Evolutionary conservation across 768 basidiomycete genomes (phyloP).

Genomic region (Lactarius quietus): DNA sequence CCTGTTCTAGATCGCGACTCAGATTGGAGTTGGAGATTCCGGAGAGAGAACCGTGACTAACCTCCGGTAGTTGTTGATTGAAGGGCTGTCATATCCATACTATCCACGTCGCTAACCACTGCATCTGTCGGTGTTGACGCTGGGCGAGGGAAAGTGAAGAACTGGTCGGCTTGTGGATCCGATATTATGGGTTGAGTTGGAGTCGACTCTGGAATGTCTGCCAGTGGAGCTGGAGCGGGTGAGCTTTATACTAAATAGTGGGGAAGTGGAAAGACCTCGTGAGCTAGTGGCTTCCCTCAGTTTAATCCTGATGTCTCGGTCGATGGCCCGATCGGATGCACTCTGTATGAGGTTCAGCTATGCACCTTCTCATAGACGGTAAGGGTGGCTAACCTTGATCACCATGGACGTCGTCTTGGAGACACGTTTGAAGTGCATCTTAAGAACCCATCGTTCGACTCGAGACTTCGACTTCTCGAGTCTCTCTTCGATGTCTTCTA

Average conservation of each 20-base stretch:
- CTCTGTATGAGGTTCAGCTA: neutral
- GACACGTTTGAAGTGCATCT: neutral
- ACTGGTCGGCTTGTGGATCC: neutral
- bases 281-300: neutral
- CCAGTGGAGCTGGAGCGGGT: neutral
- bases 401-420: conserved; percentile 30
- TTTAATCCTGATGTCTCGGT: neutral
- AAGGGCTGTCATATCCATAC: neutral
- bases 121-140: neutral
- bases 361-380: neutral
- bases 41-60: neutral
- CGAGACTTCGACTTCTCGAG: neutral
- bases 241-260: neutral
- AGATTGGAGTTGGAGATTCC: neutral
- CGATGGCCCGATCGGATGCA: neutral
- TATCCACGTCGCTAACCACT: neutral
- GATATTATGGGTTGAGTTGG: neutral
- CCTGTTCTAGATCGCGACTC: neutral
- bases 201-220: neutral
- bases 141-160: neutral
- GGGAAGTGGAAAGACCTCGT: neutral
- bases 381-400: conserved; percentile 28
- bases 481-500: neutral
- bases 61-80: conserved; percentile 2
- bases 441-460: neutral